Evolutionary conservation across 1,284 basidiomycete genomes (phyloP).

Genomic region (Kalmanozyma brasiliensis): DNA sequence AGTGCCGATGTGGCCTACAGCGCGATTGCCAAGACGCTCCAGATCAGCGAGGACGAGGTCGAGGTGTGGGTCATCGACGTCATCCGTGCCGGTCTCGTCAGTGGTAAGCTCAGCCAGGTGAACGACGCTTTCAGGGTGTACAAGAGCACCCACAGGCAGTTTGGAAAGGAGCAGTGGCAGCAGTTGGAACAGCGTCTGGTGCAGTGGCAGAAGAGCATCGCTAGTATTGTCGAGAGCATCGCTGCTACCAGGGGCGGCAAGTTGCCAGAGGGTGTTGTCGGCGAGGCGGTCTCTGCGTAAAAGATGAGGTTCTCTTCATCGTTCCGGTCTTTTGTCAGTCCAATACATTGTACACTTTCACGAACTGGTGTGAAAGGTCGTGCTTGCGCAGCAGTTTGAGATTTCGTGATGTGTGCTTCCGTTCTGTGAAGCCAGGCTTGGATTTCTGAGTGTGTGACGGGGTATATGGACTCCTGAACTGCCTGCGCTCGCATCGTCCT

Average conservation of each 20-base stretch:
- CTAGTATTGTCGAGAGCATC: slow-evolving; percentile 53
- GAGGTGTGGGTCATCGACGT: slow-evolving; percentile 68
- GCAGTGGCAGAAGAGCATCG: slow-evolving; percentile 62
- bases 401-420: too few species aligned
- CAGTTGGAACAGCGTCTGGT: slow-evolving; percentile 55
- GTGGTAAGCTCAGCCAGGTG: slow-evolving; percentile 65
- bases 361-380: too few species aligned
- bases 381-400: too few species aligned
- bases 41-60: slow-evolving; percentile 54
- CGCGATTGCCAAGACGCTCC: slow-evolving; percentile 51
- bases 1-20: slow-evolving; percentile 61
- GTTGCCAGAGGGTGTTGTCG: slow-evolving; percentile 10
- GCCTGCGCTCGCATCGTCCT: too few species aligned
- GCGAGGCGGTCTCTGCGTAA: slow-evolving; percentile 13
- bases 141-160: slow-evolving; percentile 59
- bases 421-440: too few species aligned
- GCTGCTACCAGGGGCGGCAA: slow-evolving; percentile 39
- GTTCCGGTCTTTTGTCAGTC: too few species aligned
- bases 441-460: too few species aligned
- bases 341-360: too few species aligned
- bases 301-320: not conserved
- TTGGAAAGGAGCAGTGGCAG: slow-evolving; percentile 63
- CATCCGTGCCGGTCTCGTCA: slow-evolving; percentile 65
- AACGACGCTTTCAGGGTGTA: slow-evolving; percentile 63
- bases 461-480: too few species aligned